Base-by-base conservation (phyloP, 345 rosid species). In the Triadica sebifera region DNA sequence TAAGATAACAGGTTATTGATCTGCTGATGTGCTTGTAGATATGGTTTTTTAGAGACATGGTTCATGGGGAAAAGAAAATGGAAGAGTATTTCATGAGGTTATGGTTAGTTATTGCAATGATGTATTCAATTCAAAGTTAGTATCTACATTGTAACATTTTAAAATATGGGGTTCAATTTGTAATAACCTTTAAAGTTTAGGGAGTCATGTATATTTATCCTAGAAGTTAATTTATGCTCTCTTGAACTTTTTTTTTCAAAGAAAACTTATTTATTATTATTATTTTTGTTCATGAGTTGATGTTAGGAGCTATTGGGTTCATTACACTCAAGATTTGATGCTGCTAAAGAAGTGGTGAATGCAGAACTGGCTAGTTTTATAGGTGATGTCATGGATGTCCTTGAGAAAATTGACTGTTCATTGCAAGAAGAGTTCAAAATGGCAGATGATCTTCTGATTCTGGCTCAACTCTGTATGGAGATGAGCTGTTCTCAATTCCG, bases 231-330 rank as follows among this genome's bases (percentile, higher is more conserved):
- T 29, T 22, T 47, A 8, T 47, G 41, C 43, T 69, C 6, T 41
- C 38, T 61, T 37, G 63, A 68, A 69, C 63, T 58, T 38, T 59
- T 17, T 52, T 38, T 59, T 17, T 29, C 45, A 50, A 43, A 65
- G 49, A 29, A 43, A 61, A 51, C 22, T 37, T 65, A 24, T 55
- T 61, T 46, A 39, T 69, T 63, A 22, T 72, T 51, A 47, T 58
- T 15, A 8, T 60, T 29, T 39, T 53, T 70, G 53, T 39, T 47
- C 67, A 39, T 78, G 75, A 55, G n/a, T 25, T 84, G 49, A 73
- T 72, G 12, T 58, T 82, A 91, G 97, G 92, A 89, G 73, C 86
- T 91, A 65, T 79, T 91, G 79, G 90, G 87, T 69, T 87, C 91
- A 53, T 78, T 89, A 62, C 88, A 84, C 77, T 89, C 91, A 29